A percentile compares a stretch with the other conserved stretches of the same genome.
Evolutionary conservation across 78 protist genomes (phyloP).

Genomic region (Chrysochromulina parva): DNA sequence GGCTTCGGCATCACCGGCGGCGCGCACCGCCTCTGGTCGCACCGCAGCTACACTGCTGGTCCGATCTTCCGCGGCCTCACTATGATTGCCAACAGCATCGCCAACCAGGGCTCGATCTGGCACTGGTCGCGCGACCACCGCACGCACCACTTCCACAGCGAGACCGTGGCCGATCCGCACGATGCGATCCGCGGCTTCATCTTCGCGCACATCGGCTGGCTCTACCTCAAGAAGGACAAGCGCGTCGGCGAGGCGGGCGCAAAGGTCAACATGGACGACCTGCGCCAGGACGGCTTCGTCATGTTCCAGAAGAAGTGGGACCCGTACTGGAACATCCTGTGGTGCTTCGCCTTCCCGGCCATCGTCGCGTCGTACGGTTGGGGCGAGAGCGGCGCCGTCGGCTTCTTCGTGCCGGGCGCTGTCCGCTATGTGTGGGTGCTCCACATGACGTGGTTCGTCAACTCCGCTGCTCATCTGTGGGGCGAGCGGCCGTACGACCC

Average conservation of each 20-base stretch:
- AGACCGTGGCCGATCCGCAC: conserved; percentile 45
- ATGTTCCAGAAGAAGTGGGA: conserved; percentile 5
- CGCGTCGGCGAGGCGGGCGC: conserved; percentile 17
- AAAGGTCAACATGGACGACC: conserved; percentile 31
- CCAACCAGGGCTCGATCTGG: conserved; percentile 36
- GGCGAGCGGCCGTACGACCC: conserved; percentile 40
- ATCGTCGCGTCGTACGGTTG: background rate
- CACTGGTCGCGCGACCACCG: conserved; percentile 55
- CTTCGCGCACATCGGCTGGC: conserved; percentile 42
- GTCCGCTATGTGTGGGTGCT: conserved; percentile 32
- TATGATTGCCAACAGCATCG: conserved; percentile 10
- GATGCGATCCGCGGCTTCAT: conserved; percentile 42
- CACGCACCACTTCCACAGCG: conserved; percentile 45
- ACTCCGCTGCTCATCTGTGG: conserved; percentile 40
- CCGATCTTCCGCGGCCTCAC: background rate
- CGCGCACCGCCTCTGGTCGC: conserved; percentile 56
- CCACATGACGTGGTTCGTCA: conserved; percentile 47
- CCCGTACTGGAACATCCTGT: conserved; percentile 6
- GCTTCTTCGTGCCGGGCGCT: conserved; percentile 25
- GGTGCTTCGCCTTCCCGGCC: conserved; percentile 29
- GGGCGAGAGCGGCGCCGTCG: conserved; percentile 32
- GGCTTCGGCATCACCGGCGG: conserved; percentile 59
- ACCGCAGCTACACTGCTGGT: conserved; percentile 38
- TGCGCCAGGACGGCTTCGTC: background rate
- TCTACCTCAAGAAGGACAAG: background rate